Evolutionary conservation across 75 land plant genomes (phyloP).

Genomic region (Pinus taeda): DNA sequence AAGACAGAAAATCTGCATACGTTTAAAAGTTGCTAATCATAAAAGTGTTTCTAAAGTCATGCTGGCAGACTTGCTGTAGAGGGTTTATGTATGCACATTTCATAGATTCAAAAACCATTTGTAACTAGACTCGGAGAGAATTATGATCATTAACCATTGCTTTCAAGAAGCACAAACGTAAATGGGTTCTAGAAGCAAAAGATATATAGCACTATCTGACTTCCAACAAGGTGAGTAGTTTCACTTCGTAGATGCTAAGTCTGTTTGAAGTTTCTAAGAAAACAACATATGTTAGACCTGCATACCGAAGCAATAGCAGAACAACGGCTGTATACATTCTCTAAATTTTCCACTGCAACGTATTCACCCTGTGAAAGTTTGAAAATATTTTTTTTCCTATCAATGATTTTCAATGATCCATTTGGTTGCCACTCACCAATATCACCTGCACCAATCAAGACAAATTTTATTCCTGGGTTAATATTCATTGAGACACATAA

Average conservation of each 20-base stretch:
- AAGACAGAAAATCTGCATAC: neutral
- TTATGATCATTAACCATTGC: neutral
- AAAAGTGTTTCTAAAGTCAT: neutral
- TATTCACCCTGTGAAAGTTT: slow-evolving; percentile 99
- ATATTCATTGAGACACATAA: neutral
- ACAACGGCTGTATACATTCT: slow-evolving; percentile 59
- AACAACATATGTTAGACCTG: neutral
- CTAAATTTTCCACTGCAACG: slow-evolving; percentile 88
- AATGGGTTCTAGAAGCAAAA: no score
- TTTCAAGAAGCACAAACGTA: no score
- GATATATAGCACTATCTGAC: neutral
- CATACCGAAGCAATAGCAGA: slow-evolving; percentile 67
- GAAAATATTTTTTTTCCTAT: slow-evolving; percentile 96
- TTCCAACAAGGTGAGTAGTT: neutral
- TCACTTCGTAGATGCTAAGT: neutral
- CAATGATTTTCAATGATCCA: slow-evolving; percentile 95
- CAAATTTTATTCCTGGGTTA: neutral
- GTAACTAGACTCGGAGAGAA: neutral
- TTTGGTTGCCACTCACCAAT: slow-evolving; percentile 97
- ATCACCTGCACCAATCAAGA: slow-evolving; percentile 56
- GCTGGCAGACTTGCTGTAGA: neutral
- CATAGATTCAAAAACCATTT: neutral
- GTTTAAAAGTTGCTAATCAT: neutral
- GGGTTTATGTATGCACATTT: no score
- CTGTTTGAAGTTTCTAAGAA: neutral